Evolutionary conservation across 352 stramenopile genomes (phyloP), one percentile per base, ranked within the genome.

Genomic region (Pythium vanterpoolii): DNA sequence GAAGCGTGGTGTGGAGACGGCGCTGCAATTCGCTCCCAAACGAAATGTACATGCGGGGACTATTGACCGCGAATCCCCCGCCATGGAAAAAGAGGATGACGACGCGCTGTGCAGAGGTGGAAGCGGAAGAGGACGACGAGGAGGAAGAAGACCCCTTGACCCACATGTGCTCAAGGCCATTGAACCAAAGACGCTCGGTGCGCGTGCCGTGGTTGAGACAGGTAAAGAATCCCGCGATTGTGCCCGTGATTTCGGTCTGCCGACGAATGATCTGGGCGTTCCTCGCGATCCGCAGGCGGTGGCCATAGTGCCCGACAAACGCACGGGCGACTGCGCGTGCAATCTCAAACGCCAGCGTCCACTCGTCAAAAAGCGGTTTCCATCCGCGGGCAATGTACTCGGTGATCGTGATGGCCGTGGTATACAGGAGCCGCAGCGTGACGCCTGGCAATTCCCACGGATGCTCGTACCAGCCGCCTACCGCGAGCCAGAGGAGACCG

Each of bases 1-100:
- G 14, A 11, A 64, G 27, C 3, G 42, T 19, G 27, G 18, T 18
- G 4, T 52, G 14, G 13, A 64, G 19, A 38, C 53, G 34, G 1
- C 23, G n/a, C 48, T 78, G 70, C 31, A 86, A 47, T 13, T 71
- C 69, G 39, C 67, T 74, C 45, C 66, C 69, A 28, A 64, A 45
- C 5, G 36, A 4, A 43, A 70, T 62, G 51, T 70, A 70, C 50
- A 62, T 63, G n/a, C 63, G 56, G 9, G 63, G 63, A 36, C 56
- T 63, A 30, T 59, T 45, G 30, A 66, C 39, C 0, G 51, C 63
- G 26, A 38, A 65, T 4, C 62, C 62, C 2, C 62, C 62, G 24
- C 62, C 62, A 28, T 69, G 62, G 62, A 59, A 64, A 44, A 48
- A 64, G 10, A 69, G 48, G 33, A 69, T 44, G 10, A 69, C 55